phyloP scores from a whole-genome alignment of 2,329 filamentous ascomycete species.

The Sphaceloma murrayae region DNA sequence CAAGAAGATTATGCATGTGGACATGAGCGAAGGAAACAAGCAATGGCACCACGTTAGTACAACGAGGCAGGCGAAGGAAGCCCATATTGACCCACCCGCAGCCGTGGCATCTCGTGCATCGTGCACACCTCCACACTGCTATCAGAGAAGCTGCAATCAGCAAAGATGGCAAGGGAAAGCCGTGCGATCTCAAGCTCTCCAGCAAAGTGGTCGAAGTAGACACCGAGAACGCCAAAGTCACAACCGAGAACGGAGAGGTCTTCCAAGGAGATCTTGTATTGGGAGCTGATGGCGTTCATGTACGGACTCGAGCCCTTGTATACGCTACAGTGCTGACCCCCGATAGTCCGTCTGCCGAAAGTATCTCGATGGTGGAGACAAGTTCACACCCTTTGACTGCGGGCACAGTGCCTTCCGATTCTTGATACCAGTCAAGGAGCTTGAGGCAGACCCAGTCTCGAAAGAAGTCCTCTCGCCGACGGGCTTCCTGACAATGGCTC shows the following conservation, averaged over 20 bases:
- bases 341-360: slow-evolving; percentile 21
- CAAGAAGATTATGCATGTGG: slow-evolving; percentile 12
- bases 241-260: slow-evolving; percentile 23
- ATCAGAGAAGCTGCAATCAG: slow-evolving; percentile 23
- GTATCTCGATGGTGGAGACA: slow-evolving; percentile 21
- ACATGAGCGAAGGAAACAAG: slow-evolving; percentile 18
- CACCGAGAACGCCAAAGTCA: slow-evolving; percentile 21
- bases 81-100: neutral
- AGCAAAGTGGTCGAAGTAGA: slow-evolving; percentile 24
- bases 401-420: slow-evolving; percentile 52
- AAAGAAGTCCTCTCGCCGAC: slow-evolving; percentile 29
- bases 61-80: neutral
- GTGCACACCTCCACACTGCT: slow-evolving; percentile 26
- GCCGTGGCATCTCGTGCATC: slow-evolving; percentile 26
- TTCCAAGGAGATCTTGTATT: slow-evolving; percentile 26
- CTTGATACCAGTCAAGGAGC: slow-evolving; percentile 38
- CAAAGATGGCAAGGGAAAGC: slow-evolving; percentile 21
- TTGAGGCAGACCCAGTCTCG: slow-evolving; percentile 22
- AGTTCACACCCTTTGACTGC: slow-evolving; percentile 25
- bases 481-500: slow-evolving; percentile 38
- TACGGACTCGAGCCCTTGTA: too few species aligned
- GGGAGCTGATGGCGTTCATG: slow-evolving; percentile 28
- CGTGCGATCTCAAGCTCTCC: slow-evolving; percentile 22
- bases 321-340: neutral
- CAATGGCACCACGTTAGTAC: slow-evolving; percentile 22